These are phyloP conservation scores for Tetrapisispora taiwanensis DNA, from an alignment of 805 yeast genomes.

Conservation along the genomic window DNA sequence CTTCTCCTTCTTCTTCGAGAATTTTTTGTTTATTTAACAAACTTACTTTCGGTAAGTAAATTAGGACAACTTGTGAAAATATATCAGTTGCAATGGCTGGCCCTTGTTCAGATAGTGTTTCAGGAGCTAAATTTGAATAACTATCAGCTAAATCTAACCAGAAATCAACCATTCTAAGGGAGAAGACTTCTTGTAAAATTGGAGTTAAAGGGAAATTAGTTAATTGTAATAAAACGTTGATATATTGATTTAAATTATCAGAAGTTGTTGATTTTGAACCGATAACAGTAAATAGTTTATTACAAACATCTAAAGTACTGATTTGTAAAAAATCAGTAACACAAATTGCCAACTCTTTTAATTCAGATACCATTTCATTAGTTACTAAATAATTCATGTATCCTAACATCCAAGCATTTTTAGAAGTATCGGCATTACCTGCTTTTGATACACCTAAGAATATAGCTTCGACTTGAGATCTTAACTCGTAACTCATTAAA, in stretches of 20 bases:
- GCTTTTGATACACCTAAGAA: slow-evolving; percentile 25
- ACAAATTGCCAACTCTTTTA: slow-evolving; percentile 27
- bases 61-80: slow-evolving; percentile 43
- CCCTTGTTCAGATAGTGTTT: slow-evolving; percentile 20
- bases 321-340: slow-evolving; percentile 27
- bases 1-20: slow-evolving; percentile 24
- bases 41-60: slow-evolving; percentile 63
- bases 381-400: slow-evolving; percentile 28
- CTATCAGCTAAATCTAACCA: slow-evolving; percentile 62
- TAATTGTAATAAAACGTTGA: slow-evolving; percentile 41
- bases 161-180: slow-evolving; percentile 47
- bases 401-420: slow-evolving; percentile 26
- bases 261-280: slow-evolving; percentile 4
- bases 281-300: slow-evolving; percentile 23
- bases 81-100: slow-evolving; percentile 30
- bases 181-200: slow-evolving; percentile 47
- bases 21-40: slow-evolving; percentile 31
- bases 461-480: slow-evolving; percentile 23
- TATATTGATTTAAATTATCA: slow-evolving; percentile 26
- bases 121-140: slow-evolving; percentile 33
- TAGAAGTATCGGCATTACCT: slow-evolving; percentile 12
- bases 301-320: slow-evolving; percentile 25
- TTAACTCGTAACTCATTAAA: slow-evolving; percentile 22
- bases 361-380: slow-evolving; percentile 22
- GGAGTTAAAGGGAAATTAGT: slow-evolving; percentile 52